A percentile compares a stretch with the other conserved stretches of the same genome.
These are phyloP conservation scores for Phyllosticta ampelicida DNA, from an alignment of 2,329 filamentous ascomycete genomes.

Conservation along the genomic window DNA sequence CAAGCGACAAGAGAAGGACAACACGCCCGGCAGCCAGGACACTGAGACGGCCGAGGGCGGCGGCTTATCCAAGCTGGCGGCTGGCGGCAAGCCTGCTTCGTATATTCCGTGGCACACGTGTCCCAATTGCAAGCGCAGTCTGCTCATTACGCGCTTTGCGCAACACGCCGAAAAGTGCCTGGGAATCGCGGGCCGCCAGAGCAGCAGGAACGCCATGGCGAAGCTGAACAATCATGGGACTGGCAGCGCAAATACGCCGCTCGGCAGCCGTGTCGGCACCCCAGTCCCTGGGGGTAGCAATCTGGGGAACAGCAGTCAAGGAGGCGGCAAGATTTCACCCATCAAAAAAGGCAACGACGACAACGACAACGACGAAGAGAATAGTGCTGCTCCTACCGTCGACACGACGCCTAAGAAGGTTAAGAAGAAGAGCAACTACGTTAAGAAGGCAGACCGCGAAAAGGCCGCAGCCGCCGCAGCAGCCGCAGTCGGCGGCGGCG, in stretches of 20 bases:
- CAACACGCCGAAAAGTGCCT: slow-evolving; percentile 53
- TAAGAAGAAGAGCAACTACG: slow-evolving; percentile 38
- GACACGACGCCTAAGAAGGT: slow-evolving; percentile 36
- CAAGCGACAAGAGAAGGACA: slow-evolving; percentile 33
- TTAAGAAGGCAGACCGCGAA: slow-evolving; percentile 30
- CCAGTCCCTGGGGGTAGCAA: slow-evolving; percentile 26
- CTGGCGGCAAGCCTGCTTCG: slow-evolving; percentile 33
- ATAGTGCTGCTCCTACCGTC: slow-evolving; percentile 27
- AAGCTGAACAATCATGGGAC: slow-evolving; percentile 21
- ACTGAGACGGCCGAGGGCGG: slow-evolving; percentile 21
- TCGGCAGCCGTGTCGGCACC: slow-evolving; percentile 32
- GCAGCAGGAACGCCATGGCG: slow-evolving; percentile 39
- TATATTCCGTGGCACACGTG: slow-evolving; percentile 47
- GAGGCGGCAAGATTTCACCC: slow-evolving; percentile 20
- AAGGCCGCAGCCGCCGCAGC: slow-evolving; percentile 14
- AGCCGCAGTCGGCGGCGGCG: slow-evolving; percentile 10
- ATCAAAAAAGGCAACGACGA: slow-evolving; percentile 18
- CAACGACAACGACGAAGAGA: slow-evolving; percentile 17
- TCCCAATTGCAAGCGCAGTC: slow-evolving; percentile 49
- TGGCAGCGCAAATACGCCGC: slow-evolving; percentile 32
- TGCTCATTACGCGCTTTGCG: slow-evolving; percentile 50
- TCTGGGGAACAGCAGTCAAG: slow-evolving; percentile 17
- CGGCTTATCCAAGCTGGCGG: slow-evolving; percentile 36
- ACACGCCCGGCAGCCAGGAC: slow-evolving; percentile 35
- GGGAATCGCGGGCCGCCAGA: slow-evolving; percentile 44